A percentile compares a stretch with the other conserved stretches of the same genome.
phyloP scores from a whole-genome alignment of 2,329 filamentous ascomycete genomes.

The Aspergillus latus region DNA sequence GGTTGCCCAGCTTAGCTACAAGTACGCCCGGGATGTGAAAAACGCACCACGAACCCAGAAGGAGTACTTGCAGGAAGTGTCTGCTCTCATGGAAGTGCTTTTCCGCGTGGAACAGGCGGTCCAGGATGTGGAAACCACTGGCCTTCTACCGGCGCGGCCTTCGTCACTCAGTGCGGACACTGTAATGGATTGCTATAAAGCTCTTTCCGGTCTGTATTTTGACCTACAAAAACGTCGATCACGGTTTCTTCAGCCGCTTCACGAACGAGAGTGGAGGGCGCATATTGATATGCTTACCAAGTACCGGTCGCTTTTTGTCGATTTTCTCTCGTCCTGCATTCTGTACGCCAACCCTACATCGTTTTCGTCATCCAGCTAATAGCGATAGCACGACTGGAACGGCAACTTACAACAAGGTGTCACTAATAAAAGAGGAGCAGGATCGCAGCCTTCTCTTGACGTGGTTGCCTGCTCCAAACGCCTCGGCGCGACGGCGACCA shows the following conservation, averaged over 20 bases:
- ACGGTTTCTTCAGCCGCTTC: constrained; percentile 8
- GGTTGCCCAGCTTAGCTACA: constrained; percentile 13
- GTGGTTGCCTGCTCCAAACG: not conserved
- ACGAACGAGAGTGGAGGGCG: constrained; percentile 5
- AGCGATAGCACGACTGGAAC: not conserved
- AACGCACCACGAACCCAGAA: constrained; percentile 8
- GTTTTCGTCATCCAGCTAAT: not conserved
- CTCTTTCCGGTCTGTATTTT: constrained; percentile 1
- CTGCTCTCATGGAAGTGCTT: constrained; percentile 7
- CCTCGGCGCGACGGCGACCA: not conserved
- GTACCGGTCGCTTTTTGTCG: constrained; percentile 2
- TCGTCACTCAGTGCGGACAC: not conserved
- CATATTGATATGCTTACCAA: constrained; percentile 9
- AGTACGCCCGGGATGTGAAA: constrained; percentile 7
- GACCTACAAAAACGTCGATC: constrained; percentile 5
- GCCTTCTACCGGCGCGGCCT: not conserved
- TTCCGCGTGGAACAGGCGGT: constrained; percentile 7
- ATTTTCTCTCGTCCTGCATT: constrained; percentile 9
- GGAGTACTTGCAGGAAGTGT: constrained; percentile 9
- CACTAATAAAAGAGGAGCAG: not conserved
- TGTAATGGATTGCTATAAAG: constrained; percentile 3
- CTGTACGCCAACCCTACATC: not conserved
- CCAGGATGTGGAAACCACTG: not conserved
- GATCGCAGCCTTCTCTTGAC: not conserved
- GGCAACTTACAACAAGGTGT: constrained; percentile 4